A percentile compares a stretch with the other conserved stretches of the same genome.
phyloP scores from a whole-genome alignment of 345 rosid species.

The Stellera chamaejasme region DNA sequence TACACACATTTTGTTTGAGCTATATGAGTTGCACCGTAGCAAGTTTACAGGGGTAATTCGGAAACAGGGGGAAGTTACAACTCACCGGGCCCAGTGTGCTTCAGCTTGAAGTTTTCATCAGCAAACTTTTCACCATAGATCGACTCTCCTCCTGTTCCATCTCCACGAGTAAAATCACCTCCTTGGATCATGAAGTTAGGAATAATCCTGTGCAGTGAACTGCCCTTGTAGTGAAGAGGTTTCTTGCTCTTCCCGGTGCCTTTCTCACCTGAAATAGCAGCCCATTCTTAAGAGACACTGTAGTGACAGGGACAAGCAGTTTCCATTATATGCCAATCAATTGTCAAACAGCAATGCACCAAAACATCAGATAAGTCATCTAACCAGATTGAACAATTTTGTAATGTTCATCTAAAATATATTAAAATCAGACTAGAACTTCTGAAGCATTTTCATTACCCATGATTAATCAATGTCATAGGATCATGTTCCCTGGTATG shows the following conservation, averaged over 20 bases:
- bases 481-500: too few species aligned
- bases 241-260: slow-evolving; percentile 90
- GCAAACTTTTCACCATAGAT: slow-evolving; percentile 92
- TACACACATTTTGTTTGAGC: slow-evolving; percentile 15
- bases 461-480: too few species aligned
- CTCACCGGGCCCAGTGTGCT: slow-evolving; percentile 93
- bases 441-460: too few species aligned
- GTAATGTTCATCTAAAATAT: too few species aligned
- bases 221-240: slow-evolving; percentile 78
- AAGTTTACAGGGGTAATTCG: not conserved
- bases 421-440: too few species aligned
- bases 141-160: slow-evolving; percentile 96
- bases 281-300: not conserved
- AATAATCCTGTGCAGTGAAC: slow-evolving; percentile 82
- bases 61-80: not conserved
- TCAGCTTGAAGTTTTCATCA: slow-evolving; percentile 91
- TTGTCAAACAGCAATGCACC: not conserved
- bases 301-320: not conserved
- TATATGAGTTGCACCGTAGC: too few species aligned
- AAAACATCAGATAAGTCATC: too few species aligned
- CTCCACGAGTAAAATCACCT: slow-evolving; percentile 93
- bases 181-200: slow-evolving; percentile 97
- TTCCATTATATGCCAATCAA: not conserved
- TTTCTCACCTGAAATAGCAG: slow-evolving; percentile 56
- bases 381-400: too few species aligned